Conservation (phyloP, 202 grass and related monocot species). For the Schoenoplectus tabernaemontani region DNA sequence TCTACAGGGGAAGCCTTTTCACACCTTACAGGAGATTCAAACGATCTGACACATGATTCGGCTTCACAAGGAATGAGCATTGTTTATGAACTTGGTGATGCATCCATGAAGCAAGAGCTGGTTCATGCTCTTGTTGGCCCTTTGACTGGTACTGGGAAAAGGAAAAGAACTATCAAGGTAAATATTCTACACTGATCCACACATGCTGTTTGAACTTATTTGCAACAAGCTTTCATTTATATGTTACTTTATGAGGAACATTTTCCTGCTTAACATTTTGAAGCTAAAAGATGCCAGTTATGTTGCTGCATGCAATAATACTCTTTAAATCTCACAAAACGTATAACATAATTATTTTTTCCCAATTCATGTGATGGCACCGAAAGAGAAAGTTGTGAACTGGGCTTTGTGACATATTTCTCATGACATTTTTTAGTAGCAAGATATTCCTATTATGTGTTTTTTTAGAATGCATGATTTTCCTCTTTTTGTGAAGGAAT, state of each 20-base stretch:
- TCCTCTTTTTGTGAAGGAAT: neutral
- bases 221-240: constrained; percentile 24
- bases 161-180: constrained; percentile 94
- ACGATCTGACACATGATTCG: constrained; percentile 97
- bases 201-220: constrained; percentile 1
- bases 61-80: constrained; percentile 99
- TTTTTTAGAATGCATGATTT: neutral
- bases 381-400: neutral
- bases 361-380: neutral
- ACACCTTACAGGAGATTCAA: constrained; percentile 84
- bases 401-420: neutral
- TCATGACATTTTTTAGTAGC: neutral
- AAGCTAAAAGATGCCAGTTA: neutral
- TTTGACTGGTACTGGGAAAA: constrained; percentile 75
- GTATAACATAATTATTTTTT: neutral
- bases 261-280: neutral
- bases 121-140: constrained; percentile 87
- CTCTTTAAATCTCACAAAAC: constrained; percentile 21
- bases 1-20: constrained; percentile 73
- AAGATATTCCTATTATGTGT: neutral
- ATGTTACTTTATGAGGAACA: neutral
- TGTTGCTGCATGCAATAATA: constrained; percentile 11
- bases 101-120: constrained; percentile 78
- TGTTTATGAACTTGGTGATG: constrained; percentile 92
- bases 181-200: constrained; percentile 19